These are phyloP conservation scores for Castanea mollissima DNA, from an alignment of 306 rosid species.

Conservation along the genomic window DNA sequence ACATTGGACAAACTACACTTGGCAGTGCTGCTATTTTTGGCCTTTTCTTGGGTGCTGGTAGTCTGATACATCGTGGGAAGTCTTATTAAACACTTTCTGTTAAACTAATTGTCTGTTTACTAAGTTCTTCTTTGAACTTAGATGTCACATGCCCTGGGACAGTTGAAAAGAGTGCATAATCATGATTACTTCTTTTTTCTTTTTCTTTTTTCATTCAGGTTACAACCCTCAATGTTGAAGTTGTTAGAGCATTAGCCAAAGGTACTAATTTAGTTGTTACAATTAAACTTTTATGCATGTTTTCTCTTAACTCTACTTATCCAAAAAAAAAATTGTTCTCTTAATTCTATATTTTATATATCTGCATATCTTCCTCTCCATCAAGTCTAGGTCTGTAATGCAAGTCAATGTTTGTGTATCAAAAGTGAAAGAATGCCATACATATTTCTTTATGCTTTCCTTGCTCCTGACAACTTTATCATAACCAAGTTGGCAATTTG, in stretches of 20 bases:
- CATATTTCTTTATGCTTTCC: background rate
- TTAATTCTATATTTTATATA: background rate
- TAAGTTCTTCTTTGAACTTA: conserved; percentile 3
- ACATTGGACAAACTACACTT: conserved; percentile 73
- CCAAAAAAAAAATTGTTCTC: background rate
- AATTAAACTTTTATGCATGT: conserved; percentile 3
- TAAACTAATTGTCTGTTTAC: conserved; percentile 16
- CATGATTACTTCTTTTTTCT: background rate
- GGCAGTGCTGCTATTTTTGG: conserved; percentile 85
- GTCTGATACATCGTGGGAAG: conserved; percentile 91
- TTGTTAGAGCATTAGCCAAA: conserved; percentile 90
- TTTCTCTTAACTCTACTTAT: background rate
- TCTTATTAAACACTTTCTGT: conserved; percentile 44
- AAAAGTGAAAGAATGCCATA: background rate
- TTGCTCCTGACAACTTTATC: background rate
- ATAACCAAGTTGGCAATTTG: background rate
- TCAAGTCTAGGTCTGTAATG: background rate
- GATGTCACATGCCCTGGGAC: conserved; percentile 14
- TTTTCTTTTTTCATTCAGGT: conserved; percentile 50
- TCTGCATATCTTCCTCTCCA: background rate
- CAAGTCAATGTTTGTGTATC: background rate
- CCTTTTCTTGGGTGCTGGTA: conserved; percentile 86
- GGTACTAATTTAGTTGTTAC: conserved; percentile 41
- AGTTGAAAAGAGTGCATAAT: conserved; percentile 14
- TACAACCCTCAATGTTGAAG: conserved; percentile 81